Evolutionary conservation across 164 flowering plant species (phyloP).

Genomic region (Stephania japonica): DNA sequence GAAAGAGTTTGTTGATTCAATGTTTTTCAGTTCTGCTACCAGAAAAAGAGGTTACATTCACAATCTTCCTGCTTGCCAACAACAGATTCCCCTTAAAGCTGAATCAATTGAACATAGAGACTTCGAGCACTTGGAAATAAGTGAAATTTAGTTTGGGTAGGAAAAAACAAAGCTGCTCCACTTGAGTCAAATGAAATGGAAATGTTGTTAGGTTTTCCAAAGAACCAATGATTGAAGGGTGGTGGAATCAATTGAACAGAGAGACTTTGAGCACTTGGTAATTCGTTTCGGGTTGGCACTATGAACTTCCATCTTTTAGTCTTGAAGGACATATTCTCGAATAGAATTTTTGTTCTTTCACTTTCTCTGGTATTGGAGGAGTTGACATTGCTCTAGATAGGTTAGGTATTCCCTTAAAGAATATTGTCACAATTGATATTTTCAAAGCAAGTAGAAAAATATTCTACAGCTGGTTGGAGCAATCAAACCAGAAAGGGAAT

Average conservation of each 20-base stretch:
- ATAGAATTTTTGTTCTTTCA: slow-evolving; percentile 60
- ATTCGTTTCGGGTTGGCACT: slow-evolving; percentile 77
- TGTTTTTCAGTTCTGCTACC: slow-evolving; percentile 71
- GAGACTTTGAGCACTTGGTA: slow-evolving; percentile 71
- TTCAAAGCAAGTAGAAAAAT: slow-evolving; percentile 68
- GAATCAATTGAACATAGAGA: slow-evolving; percentile 58
- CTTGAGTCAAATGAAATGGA: slow-evolving; percentile 87
- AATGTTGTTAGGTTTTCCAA: slow-evolving; percentile 76
- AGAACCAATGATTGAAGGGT: slow-evolving; percentile 81
- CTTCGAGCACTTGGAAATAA: slow-evolving; percentile 59
- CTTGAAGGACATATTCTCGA: slow-evolving; percentile 54
- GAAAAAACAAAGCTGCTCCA: slow-evolving; percentile 78
- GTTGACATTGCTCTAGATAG: slow-evolving; percentile 88
- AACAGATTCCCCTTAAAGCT: slow-evolving; percentile 62
- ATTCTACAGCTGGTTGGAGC: slow-evolving; percentile 81
- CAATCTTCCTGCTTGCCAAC: slow-evolving; percentile 68
- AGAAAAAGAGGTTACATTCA: slow-evolving; percentile 92
- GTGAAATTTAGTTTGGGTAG: slow-evolving; percentile 97
- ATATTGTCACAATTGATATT: slow-evolving; percentile 77
- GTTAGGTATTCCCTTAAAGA: slow-evolving; percentile 70
- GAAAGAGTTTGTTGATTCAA: no score
- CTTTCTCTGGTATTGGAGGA: slow-evolving; percentile 90
- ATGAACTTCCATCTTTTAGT: slow-evolving; percentile 87
- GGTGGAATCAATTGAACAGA: slow-evolving; percentile 85
- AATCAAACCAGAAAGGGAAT: slow-evolving; percentile 65